Evolutionary conservation across 2,329 filamentous ascomycete species (phyloP).

Genomic region (Stachybotrys chlorohalonatus): DNA sequence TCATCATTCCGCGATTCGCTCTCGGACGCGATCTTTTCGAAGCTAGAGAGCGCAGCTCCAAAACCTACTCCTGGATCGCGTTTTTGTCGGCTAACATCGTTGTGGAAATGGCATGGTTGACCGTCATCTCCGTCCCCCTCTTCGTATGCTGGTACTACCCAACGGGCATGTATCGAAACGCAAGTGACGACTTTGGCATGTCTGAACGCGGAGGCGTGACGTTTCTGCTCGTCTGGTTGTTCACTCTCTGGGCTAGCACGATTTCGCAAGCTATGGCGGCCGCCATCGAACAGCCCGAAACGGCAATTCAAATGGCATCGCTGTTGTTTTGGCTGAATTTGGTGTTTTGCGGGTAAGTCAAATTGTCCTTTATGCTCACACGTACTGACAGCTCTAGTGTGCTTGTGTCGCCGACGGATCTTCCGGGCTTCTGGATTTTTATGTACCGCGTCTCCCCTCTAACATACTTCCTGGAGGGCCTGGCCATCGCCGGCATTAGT

Average conservation of each 20-base stretch:
- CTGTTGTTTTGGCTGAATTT: slow-evolving; percentile 6
- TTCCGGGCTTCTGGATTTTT: slow-evolving; percentile 9
- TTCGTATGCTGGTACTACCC: background rate
- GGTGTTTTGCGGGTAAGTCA: slow-evolving; percentile 8
- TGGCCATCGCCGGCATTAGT: slow-evolving; percentile 2
- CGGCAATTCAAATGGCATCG: slow-evolving; percentile 5
- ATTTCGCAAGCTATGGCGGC: slow-evolving; percentile 9
- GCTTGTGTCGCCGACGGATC: slow-evolving; percentile 4
- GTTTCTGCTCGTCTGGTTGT: slow-evolving; percentile 10
- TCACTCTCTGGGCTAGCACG: slow-evolving; percentile 8
- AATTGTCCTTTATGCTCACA: background rate
- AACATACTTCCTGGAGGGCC: slow-evolving; percentile 1
- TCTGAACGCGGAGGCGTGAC: slow-evolving; percentile 1
- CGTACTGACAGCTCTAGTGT: background rate
- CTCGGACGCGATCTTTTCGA: background rate
- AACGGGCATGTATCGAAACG: background rate
- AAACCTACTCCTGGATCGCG: background rate
- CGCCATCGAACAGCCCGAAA: slow-evolving; percentile 6
- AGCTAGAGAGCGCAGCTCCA: background rate
- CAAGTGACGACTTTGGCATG: background rate
- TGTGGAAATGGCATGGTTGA: background rate
- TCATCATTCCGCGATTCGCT: background rate
- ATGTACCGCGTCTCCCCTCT: slow-evolving; percentile 11
- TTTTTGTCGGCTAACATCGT: background rate
- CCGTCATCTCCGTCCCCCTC: background rate